These are phyloP conservation scores for Schoenoplectus tabernaemontani DNA, from an alignment of 202 grass and related monocot genomes.

Conservation along the genomic window DNA sequence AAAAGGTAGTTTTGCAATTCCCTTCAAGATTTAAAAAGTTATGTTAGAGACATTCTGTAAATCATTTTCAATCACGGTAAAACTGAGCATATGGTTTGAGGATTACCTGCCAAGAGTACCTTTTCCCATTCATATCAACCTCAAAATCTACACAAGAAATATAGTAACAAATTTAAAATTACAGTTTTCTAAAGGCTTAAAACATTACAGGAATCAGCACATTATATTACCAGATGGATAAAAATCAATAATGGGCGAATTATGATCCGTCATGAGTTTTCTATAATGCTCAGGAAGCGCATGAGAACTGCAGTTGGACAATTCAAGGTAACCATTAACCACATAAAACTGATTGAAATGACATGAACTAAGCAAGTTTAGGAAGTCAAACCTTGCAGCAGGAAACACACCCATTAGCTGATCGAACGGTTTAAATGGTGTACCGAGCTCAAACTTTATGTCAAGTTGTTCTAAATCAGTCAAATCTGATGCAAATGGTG, in stretches of 20 bases:
- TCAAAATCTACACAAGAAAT: conserved; percentile 71
- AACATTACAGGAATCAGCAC: not conserved
- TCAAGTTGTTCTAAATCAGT: conserved; percentile 53
- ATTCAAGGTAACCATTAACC: conserved; percentile 17
- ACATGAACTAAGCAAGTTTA: conserved; percentile 6
- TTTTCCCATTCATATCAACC: conserved; percentile 99
- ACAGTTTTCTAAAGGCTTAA: not conserved
- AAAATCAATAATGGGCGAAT: conserved; percentile 87
- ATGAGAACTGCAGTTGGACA: conserved; percentile 61
- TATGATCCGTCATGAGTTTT: conserved; percentile 58
- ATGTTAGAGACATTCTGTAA: not conserved
- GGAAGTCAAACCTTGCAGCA: conserved; percentile 63
- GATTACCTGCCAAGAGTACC: conserved; percentile 91
- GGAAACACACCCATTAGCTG: conserved; percentile 99
- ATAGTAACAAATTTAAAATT: not conserved
- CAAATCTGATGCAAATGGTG: conserved; percentile 95
- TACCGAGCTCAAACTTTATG: conserved; percentile 60
- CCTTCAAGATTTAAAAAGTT: conserved; percentile 37
- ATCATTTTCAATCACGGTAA: not conserved
- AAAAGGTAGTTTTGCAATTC: conserved; percentile 92
- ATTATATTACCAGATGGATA: conserved; percentile 69
- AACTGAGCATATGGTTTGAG: not conserved
- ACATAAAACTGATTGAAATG: not conserved
- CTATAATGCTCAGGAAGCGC: conserved; percentile 81
- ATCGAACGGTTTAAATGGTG: conserved; percentile 95